Conservation (phyloP, 805 yeast species). For the Sugiyamaella mastotermitis region DNA sequence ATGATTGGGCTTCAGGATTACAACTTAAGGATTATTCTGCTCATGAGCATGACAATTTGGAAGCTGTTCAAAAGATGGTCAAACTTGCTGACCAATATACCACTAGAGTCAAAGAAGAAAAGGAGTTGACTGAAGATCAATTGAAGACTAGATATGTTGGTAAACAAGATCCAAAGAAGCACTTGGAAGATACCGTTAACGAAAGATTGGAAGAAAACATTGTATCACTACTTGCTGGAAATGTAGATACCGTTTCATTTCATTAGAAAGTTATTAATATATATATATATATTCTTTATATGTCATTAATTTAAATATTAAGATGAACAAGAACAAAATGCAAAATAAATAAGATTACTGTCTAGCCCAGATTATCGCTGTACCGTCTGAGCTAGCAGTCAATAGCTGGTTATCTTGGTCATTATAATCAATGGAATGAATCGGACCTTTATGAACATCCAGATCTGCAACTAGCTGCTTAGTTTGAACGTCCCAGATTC, state of each 20-base stretch:
- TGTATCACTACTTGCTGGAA: conserved; percentile 79
- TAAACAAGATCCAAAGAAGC: conserved; percentile 98
- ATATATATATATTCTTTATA: no score
- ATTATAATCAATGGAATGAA: no score
- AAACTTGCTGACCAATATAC: conserved; percentile 86
- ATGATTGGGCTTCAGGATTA: conserved; percentile 92
- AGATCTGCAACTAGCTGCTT: conserved; percentile 39
- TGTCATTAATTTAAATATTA: no score
- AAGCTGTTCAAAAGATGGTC: conserved; percentile 71
- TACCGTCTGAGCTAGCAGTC: no score
- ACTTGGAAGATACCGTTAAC: conserved; percentile 83
- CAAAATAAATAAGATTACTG: no score
- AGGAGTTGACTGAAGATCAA: conserved; percentile 80
- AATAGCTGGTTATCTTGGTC: no score
- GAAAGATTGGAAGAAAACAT: conserved; percentile 83
- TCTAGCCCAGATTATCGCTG: no score
- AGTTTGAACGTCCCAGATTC: conserved; percentile 64
- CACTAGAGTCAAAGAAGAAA: conserved; percentile 86
- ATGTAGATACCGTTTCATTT: conserved; percentile 85
- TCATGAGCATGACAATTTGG: conserved; percentile 70
- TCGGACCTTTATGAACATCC: no score
- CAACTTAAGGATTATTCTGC: conserved; percentile 68
- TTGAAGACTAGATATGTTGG: conserved; percentile 95
- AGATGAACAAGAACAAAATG: no score
- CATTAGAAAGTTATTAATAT: no score